phyloP scores from a whole-genome alignment of 148 eudicot species.

The Rhododendron kiyosumense region DNA sequence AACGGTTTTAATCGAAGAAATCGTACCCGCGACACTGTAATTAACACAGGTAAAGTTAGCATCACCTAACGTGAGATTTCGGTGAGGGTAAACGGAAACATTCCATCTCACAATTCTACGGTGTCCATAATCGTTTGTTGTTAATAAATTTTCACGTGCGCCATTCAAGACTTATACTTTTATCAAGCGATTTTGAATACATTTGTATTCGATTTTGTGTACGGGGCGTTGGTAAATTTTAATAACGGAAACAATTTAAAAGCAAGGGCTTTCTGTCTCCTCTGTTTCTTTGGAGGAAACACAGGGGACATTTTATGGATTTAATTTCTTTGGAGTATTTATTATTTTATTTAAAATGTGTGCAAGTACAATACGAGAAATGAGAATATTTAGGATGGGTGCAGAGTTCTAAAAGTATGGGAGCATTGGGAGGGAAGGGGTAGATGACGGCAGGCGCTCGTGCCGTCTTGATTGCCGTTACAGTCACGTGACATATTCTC shows the following conservation, averaged over 20 bases:
- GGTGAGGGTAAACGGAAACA: neutral
- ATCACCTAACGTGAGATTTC: neutral
- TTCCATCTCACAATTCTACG: no score
- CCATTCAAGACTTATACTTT: neutral
- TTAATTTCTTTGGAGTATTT: neutral
- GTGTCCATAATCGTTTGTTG: neutral
- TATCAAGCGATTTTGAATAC: neutral
- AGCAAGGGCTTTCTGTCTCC: conserved; percentile 4
- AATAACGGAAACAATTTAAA: neutral
- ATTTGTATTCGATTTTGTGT: neutral
- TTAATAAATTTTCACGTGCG: neutral
- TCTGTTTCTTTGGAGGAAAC: conserved; percentile 18
- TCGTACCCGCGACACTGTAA: neutral
- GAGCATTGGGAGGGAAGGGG: neutral
- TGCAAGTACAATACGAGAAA: neutral
- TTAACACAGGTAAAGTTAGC: neutral
- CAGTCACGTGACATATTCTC: conserved; percentile 29
- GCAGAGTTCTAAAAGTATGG: neutral
- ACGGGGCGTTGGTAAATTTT: neutral
- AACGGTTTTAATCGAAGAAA: neutral
- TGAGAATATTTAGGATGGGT: neutral
- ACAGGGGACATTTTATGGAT: neutral
- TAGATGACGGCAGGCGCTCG: conserved; percentile 24
- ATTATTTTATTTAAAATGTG: neutral
- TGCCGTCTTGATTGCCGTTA: conserved; percentile 38